phyloP scores from a whole-genome alignment of 1,139 yeast genomes.

The Lodderomyces elongisporus region DNA sequence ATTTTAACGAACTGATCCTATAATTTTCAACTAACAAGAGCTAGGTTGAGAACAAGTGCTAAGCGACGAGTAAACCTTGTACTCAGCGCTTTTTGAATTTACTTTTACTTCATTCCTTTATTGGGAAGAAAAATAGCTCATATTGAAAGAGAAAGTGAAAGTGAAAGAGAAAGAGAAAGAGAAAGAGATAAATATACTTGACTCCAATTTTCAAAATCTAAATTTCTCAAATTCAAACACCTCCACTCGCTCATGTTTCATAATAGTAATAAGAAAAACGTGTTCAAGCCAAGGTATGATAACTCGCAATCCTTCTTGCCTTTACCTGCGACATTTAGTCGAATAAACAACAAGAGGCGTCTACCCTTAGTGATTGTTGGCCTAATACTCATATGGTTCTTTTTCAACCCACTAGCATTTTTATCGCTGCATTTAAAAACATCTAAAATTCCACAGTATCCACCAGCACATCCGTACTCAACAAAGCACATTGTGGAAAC shows the following conservation, averaged over 20 bases:
- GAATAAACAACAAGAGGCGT: constrained; percentile 16
- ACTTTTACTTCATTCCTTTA: too few relatives aligned
- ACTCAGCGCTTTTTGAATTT: too few relatives aligned
- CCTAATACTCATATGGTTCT: constrained; percentile 19
- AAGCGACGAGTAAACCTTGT: too few relatives aligned
- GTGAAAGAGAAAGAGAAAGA: not conserved
- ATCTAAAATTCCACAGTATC: constrained; percentile 17
- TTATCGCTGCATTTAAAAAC: constrained; percentile 9
- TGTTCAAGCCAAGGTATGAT: constrained; percentile 25
- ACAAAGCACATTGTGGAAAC: constrained; percentile 37
- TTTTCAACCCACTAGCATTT: constrained; percentile 21
- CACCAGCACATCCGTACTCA: constrained; percentile 33
- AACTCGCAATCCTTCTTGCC: constrained; percentile 23
- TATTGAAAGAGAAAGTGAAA: not conserved
- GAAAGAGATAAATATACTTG: not conserved
- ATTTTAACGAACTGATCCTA: too few relatives aligned
- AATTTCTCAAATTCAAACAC: not conserved
- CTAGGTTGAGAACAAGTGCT: too few relatives aligned
- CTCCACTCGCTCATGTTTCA: constrained; percentile 1
- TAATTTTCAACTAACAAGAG: too few relatives aligned
- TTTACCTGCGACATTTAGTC: constrained; percentile 30
- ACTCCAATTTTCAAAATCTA: too few relatives aligned
- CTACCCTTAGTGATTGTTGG: constrained; percentile 15
- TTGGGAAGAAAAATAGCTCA: too few relatives aligned
- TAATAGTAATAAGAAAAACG: constrained; percentile 1